Evolutionary conservation across 176 grass and related monocot genomes (phyloP).

Genomic region (Musa itinerans): DNA sequence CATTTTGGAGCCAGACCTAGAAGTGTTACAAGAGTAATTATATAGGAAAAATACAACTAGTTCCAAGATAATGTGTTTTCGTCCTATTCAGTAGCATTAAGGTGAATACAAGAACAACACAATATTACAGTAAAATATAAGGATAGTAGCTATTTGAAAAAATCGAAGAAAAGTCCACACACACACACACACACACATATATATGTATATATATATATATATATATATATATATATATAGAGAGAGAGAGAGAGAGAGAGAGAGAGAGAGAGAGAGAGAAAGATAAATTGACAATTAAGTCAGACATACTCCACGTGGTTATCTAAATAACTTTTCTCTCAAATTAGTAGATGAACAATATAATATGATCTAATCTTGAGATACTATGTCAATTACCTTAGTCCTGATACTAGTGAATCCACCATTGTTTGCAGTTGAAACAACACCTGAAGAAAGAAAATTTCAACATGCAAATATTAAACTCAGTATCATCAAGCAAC

Average conservation of each 20-base stretch:
- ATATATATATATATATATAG: no score
- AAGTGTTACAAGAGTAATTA: background rate
- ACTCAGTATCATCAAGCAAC: background rate
- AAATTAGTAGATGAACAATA: background rate
- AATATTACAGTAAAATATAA: no score
- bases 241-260: no score
- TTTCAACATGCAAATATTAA: slow-evolving; percentile 7
- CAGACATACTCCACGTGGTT: background rate
- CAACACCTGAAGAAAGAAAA: slow-evolving; percentile 34
- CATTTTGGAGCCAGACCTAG: background rate
- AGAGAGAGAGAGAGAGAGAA: fast-evolving
- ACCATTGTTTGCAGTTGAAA: slow-evolving; percentile 95
- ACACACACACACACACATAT: no score
- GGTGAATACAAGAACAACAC: background rate
- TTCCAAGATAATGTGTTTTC: background rate
- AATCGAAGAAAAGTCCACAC: no score
- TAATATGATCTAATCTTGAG: background rate
- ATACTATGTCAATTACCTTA: slow-evolving; percentile 54
- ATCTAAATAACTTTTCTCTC: background rate
- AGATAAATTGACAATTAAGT: no score
- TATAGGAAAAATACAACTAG: background rate
- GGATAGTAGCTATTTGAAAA: no score
- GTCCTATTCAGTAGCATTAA: background rate
- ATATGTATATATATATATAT: no score
- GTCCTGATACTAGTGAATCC: slow-evolving; percentile 97